Evolutionary conservation across 2,329 filamentous ascomycete species (phyloP), one percentile per base, ranked within the genome.

Genomic region (Trichoderma koningii): DNA sequence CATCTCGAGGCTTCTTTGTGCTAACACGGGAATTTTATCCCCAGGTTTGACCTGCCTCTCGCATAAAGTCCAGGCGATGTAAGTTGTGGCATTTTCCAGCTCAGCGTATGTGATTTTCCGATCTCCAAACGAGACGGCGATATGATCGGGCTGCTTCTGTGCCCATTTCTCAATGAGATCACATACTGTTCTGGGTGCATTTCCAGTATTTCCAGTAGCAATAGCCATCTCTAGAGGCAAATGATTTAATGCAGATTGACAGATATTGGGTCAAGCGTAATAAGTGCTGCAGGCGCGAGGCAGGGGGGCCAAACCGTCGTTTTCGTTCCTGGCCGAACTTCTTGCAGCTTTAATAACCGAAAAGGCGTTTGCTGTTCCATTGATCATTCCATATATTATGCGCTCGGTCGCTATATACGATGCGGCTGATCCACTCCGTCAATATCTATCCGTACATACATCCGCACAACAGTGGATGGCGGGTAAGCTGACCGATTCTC

Each of bases 1-100:
- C 55, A 57, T 57, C 47, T 57, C 55, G 4, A 28, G 55, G 26
- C 55, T 45, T 47, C 55, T 47, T 26, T 57, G 55, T 9, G 55
- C 55, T 10, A 57, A 4, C 7, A 57, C 55, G 23, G 55, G 55
- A 14, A 57, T 47, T 21, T 57, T 57, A 2, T 57, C 55, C 7
- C 55, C 7, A 6, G n/a, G 1, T 30, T 34, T 23, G 28, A 57
- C 7, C 23, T 44, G 41, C n/a, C 10, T 57, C 42, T 57, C 41
- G 5, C 5, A 17, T 3, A 57, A 48, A 4, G 47, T 26, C 55
- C 55, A 57, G 45, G 55, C 55, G 34, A 57, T 57, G 34, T 57
- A 23, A 17, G 55, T 34, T 15, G 55, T 45, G 21, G 55, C 55
- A 34, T 38, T 47, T 28, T 57, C 42, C 1, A 57, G 55, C 12